phyloP scores from a whole-genome alignment of 78 protist species.

The Tieghemostelium lacteum region DNA sequence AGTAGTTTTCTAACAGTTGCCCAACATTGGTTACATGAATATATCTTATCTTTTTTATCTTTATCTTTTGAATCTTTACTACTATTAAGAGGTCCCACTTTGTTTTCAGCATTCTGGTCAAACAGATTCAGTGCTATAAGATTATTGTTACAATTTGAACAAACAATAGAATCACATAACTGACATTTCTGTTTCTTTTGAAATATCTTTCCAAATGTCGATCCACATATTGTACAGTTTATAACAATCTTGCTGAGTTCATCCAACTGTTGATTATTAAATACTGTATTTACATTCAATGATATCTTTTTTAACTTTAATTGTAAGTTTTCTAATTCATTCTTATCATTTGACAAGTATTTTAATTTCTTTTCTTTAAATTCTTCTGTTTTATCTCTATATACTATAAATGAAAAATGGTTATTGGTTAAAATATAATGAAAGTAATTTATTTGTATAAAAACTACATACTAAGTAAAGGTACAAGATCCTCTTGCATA shows the following conservation, averaged over 20 bases:
- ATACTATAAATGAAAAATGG: too few species aligned
- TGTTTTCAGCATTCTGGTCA: neutral
- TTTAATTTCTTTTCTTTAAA: slow-evolving; percentile 12
- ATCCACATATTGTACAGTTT: slow-evolving; percentile 55
- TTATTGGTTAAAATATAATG: too few species aligned
- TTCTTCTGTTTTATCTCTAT: slow-evolving; percentile 40
- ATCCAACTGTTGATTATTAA: neutral
- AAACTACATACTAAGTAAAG: too few species aligned
- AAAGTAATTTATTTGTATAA: too few species aligned
- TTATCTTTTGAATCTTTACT: too few species aligned
- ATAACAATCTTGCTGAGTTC: slow-evolving; percentile 17
- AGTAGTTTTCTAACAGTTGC: neutral
- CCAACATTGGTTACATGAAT: slow-evolving; percentile 47
- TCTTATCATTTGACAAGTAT: neutral
- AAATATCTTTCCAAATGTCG: slow-evolving; percentile 41
- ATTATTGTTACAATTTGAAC: slow-evolving; percentile 45
- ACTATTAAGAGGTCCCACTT: too few species aligned
- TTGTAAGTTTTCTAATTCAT: slow-evolving; percentile 14
- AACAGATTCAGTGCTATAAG: slow-evolving; percentile 19
- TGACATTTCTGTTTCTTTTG: slow-evolving; percentile 61
- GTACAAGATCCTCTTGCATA: too few species aligned
- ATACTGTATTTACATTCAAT: slow-evolving; percentile 17
- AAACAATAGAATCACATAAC: slow-evolving; percentile 40
- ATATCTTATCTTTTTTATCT: neutral
- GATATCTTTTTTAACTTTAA: slow-evolving; percentile 36